Evolutionary conservation across 495 filamentous ascomycete genomes (phyloP), one percentile per base, ranked within the genome.

Genomic region (Lasiosphaeria hispida): DNA sequence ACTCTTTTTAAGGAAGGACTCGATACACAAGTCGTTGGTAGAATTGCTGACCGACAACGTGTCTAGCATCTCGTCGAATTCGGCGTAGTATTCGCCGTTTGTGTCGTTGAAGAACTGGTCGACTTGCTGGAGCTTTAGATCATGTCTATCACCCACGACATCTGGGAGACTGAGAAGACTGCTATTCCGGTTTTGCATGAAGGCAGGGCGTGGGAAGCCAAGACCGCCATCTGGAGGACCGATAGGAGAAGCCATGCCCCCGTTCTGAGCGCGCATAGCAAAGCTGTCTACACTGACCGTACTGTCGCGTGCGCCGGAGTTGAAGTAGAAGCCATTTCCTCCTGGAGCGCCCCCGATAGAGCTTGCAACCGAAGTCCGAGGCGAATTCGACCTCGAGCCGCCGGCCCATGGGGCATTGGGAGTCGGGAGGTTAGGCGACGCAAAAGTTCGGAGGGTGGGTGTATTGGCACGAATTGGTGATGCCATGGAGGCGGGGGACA

Each of bases 51-150:
- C 77, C 19, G 77, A 80, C 10, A 87, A 71, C 14, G 67, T 58
- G 1, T 80, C 75, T 4, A 84, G 75, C 60, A 80, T 75, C 67
- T 80, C 79, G 47, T 83, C 77, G 56, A 87, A 88, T 39, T 71
- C 71, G 19, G 75, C 68, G 18, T 81, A 80, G 69, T 83, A 87
- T 23, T 78, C 63, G 11, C 83, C 83, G 19, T 75, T 80, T 5
- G 79, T 75, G 65, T 88, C 85, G n/a, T 80, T 86, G 71, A 88
- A 88, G 72, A 81, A 84, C 23, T 84, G 84, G 57, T 86, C 81
- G 14, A 87, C 81, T 57, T 85, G 80, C 59, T 87, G 85, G 19
- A 87, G 76, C 63, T 79, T 74, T 62, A 81, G 82, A 58, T 88
- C 83, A 23, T 82, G 83, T 59, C 82, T 77, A 48, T 84, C 84